Evolutionary conservation across 768 basidiomycete genomes (phyloP).

Genomic region (Mrakia frigida): DNA sequence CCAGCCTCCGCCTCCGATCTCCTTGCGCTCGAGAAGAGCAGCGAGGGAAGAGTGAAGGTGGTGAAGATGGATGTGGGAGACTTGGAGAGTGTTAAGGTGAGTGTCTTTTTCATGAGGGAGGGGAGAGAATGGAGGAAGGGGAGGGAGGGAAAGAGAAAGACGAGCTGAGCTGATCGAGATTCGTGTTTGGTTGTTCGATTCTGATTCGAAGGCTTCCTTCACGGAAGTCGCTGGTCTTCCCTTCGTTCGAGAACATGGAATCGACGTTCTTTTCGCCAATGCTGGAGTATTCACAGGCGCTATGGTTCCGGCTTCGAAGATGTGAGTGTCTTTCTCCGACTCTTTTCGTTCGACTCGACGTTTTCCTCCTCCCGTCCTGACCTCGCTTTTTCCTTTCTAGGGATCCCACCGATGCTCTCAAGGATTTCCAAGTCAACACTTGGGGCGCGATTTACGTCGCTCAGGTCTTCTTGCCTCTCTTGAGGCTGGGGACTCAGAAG

Average conservation of each 20-base stretch:
- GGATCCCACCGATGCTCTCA: not conserved
- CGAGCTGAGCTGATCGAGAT: not conserved
- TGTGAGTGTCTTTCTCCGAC: not conserved
- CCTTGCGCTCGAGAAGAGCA: not conserved
- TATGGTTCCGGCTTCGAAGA: not conserved
- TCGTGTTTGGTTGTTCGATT: not conserved
- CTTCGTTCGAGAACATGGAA: not conserved
- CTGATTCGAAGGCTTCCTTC: not conserved
- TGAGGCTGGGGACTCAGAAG: not conserved
- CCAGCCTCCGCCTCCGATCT: not conserved
- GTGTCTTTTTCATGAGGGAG: not conserved
- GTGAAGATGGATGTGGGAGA: conserved; percentile 17
- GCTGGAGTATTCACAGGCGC: not conserved
- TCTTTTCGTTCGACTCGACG: not conserved
- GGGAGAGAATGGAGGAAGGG: too few relatives aligned
- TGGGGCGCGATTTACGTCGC: not conserved
- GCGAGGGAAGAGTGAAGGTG: not conserved
- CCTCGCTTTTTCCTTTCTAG: not conserved
- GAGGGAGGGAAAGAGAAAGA: too few relatives aligned
- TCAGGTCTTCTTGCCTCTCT: conserved; percentile 9
- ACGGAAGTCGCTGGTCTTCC: not conserved
- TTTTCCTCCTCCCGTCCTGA: not conserved
- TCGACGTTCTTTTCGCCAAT: conserved; percentile 12
- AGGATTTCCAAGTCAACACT: not conserved
- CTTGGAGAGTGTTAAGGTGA: conserved; percentile 12